Evolutionary conservation across 192 early-diverging fungal species (phyloP), one percentile per base, ranked within the genome.

Genomic region (Backusella morwellensis): DNA sequence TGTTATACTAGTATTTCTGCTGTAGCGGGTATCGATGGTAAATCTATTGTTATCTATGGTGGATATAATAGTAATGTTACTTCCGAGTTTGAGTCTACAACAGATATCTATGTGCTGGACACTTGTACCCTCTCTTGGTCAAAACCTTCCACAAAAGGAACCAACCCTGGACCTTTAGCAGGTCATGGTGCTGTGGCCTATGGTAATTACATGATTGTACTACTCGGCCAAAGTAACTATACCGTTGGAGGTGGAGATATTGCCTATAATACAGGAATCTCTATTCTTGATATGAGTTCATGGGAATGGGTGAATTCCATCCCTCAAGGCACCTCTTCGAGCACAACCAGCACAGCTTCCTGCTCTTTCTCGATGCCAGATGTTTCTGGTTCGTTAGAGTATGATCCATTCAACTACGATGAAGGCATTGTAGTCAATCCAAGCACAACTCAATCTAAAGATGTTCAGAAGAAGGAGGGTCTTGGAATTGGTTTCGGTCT

Each of bases 401-500:
- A 40, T 44, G 40, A 23, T 4, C 41, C 70, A 7, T 44, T 32
- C 17, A 26, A 23, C 12, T 72, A 72, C 6, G 70, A 72, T 9
- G 11, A 72, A 26, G 42, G 70, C 17, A 44, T 72, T 23, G 23
- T 72, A 14, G 23, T 32, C 12, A 72, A 72, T 34, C 70, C 70
- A 6, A 66, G 35, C 1, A 21, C 76, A 66, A 41, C 54, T 26
- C 12, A 38, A 26, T 17, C 66, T 0, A 36, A 77, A 70, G 38
- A 17, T 1, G 44, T 35, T 32, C 9, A 63, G 12, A 69, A 81
- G 44, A 81, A 75, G 7, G 40, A 71, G 11, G 80, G 80, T 0
- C 50, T 81, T 63, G 68, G 80, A 36, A 77, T 81, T 6, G 66
- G 67, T 1, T 73, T 81, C 9, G 54, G 75, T 32, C 26, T 77